Evolutionary conservation across 1,139 yeast genomes (phyloP), one percentile per base, ranked within the genome.

Genomic region (Sugiyamaella grinbergsii): DNA sequence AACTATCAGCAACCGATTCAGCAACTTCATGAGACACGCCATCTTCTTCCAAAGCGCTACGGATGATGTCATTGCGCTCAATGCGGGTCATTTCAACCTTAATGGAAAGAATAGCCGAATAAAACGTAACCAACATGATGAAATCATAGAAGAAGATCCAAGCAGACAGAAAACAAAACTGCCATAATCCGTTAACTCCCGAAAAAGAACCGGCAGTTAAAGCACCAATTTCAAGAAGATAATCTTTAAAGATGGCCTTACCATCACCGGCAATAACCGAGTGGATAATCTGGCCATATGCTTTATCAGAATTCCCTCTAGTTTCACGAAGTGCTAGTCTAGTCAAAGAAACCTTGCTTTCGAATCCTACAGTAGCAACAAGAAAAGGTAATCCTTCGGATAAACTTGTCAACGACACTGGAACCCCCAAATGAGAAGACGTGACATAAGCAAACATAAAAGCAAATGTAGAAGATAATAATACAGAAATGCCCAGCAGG

Each of bases 351-450:
- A 89, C 80, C 64, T 93, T 90, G 68, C 88, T 89, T 64, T 90
- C 91, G 71, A 93, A 93, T 1, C 98, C 98, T 63, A 93, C 82
- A 7, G 91, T 84, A 22, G 96, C 93, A 18, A 91, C 96, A 62
- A 93, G 77, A 69, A 93, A 93, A 22, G 98, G 98, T 46, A 93
- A 73, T 10, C 98, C 98, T 73, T 93, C 98, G 49, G 93, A 81
- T 60, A 93, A 75, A 55, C 90, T 82, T 54, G 87, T 73, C 52
- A 89, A 75, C 5, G 96, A 82, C 32, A 93, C 85, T 32, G 68
- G 66, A n/a, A 71, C 65, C 15, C 75, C 73, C 42, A 70, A 51
- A 44, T 62, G 60, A 41, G 69, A 67, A 28, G 89, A 80, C 26
- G 90, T 77, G 57, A 83, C 80, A 59, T 89, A 76, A 2, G 97